Percentiles rank a stretch among this genome's conserved stretches.
Conservation (phyloP, 2,329 filamentous ascomycete species). For the Rutstroemia sydowiana region DNA sequence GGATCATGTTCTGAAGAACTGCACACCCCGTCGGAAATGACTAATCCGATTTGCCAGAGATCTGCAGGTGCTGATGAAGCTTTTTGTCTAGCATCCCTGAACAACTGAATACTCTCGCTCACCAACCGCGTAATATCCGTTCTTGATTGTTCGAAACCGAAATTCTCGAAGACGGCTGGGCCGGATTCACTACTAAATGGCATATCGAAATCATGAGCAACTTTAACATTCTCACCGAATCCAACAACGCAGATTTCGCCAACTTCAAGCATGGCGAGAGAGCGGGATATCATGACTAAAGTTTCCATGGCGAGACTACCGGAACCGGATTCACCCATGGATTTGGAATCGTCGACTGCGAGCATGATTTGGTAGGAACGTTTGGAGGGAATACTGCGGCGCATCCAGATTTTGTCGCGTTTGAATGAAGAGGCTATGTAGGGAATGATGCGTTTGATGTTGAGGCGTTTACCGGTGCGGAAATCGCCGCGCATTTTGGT, state of each 20-base stretch:
- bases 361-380: slow-evolving; percentile 95
- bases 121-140: slow-evolving; percentile 82
- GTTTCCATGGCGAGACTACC: slow-evolving; percentile 85
- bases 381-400: slow-evolving; percentile 83
- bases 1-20: slow-evolving; percentile 72
- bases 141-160: slow-evolving; percentile 76
- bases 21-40: slow-evolving; percentile 90
- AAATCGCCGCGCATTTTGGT: slow-evolving; percentile 96
- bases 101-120: slow-evolving; percentile 68
- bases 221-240: slow-evolving; percentile 76
- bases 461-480: slow-evolving; percentile 94
- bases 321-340: slow-evolving; percentile 76
- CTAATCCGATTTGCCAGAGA: slow-evolving; percentile 89
- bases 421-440: slow-evolving; percentile 99
- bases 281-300: slow-evolving; percentile 81
- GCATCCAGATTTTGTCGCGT: slow-evolving; percentile 99
- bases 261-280: slow-evolving; percentile 85
- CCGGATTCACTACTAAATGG: slow-evolving; percentile 78
- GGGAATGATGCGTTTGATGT: slow-evolving; percentile 98
- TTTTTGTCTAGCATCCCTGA: slow-evolving; percentile 62
- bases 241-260: slow-evolving; percentile 88
- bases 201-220: slow-evolving; percentile 77
- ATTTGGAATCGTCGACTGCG: slow-evolving; percentile 90
- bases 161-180: slow-evolving; percentile 74
- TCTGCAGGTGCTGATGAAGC: slow-evolving; percentile 50